Evolutionary conservation across 2,329 filamentous ascomycete species (phyloP).

Genomic region (Didymosphaeria variabile): DNA sequence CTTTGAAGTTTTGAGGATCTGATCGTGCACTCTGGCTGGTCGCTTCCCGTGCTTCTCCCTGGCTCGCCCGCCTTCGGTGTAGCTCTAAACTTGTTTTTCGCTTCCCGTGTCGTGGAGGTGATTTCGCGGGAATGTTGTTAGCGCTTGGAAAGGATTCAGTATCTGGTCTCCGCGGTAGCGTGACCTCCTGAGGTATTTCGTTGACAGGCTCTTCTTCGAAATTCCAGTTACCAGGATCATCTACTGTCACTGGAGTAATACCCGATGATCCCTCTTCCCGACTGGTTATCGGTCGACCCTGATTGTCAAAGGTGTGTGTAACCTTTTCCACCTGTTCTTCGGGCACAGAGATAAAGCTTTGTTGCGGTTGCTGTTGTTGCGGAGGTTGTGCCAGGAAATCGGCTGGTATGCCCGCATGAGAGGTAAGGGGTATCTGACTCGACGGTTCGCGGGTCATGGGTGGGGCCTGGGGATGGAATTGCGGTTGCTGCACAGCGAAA

Average conservation of each 20-base stretch:
- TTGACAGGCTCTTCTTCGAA: constrained; percentile 84
- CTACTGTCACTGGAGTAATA: constrained; percentile 52
- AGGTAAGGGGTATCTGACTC: constrained; percentile 51
- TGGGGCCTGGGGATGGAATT: constrained; percentile 50
- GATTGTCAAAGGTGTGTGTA: constrained; percentile 67
- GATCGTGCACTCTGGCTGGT: constrained; percentile 58
- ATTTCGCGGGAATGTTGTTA: constrained; percentile 79
- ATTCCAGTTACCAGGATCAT: constrained; percentile 83
- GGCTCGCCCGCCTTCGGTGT: constrained; percentile 64
- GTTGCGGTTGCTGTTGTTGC: constrained; percentile 45
- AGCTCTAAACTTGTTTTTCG: constrained; percentile 79
- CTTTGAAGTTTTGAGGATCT: constrained; percentile 84
- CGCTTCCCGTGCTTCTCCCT: constrained; percentile 67
- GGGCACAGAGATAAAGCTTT: constrained; percentile 51
- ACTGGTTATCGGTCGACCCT: constrained; percentile 61
- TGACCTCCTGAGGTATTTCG: constrained; percentile 63
- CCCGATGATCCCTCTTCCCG: constrained; percentile 53
- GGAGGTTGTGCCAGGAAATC: constrained; percentile 51
- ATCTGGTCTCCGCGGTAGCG: constrained; percentile 74
- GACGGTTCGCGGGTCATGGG: constrained; percentile 56
- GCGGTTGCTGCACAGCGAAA: constrained; percentile 46
- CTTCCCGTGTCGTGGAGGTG: constrained; percentile 72
- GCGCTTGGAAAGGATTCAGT: constrained; percentile 87
- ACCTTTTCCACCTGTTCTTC: constrained; percentile 68
- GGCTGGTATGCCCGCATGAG: constrained; percentile 40